Evolutionary conservation across 1,284 basidiomycete species (phyloP), one percentile per base, ranked within the genome.

Genomic region (Heterobasidion parviporum): DNA sequence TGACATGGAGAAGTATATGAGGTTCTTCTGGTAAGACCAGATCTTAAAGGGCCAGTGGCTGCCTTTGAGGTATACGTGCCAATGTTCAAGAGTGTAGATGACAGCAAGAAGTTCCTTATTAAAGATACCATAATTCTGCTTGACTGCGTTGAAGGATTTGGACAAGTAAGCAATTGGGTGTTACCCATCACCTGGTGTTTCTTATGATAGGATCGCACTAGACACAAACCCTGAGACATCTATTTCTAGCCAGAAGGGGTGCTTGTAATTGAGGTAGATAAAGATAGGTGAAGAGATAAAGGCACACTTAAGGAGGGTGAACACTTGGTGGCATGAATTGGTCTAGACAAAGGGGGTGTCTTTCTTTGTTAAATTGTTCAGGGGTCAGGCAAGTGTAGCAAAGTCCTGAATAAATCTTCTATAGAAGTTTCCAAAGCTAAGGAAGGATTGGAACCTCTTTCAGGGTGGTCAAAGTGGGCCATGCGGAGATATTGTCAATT

Each of bases 41-140:
- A 18, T 18, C 2, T 18, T 18, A 2, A 18, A 18, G 2, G 18
- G 2, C 18, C 2, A 18, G 18, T 18, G 18, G n/a, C n/a, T n/a
- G n/a, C 66, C 68, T 49, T 62, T 54, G 0, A 70, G 59, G 32
- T 64, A 65, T 26, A 67, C 67, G 8, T 26, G 15, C 56, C 51
- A 63, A 33, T 59, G 56, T 41, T 62, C 50, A 16, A 7, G 62
- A 55, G 9, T 56, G 57, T 8, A 2, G 8, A 57, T 50, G 16
- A 57, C 34, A 3, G 55, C 59, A 0, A 62, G 43, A 3, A 64
- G 49, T 58, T 66, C 62, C 16, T 56, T 62, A 36, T 64, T 50
- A 3, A 14, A 44, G 12, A 44, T 44, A 2, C 5, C 3, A 49
- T 64, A 65, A 57, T 65, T 64, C 1, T 57, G 32, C 53, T 65